These are phyloP conservation scores for Mucor irregularis DNA, from an alignment of 371 early-diverging fungal genomes.

Conservation along the genomic window DNA sequence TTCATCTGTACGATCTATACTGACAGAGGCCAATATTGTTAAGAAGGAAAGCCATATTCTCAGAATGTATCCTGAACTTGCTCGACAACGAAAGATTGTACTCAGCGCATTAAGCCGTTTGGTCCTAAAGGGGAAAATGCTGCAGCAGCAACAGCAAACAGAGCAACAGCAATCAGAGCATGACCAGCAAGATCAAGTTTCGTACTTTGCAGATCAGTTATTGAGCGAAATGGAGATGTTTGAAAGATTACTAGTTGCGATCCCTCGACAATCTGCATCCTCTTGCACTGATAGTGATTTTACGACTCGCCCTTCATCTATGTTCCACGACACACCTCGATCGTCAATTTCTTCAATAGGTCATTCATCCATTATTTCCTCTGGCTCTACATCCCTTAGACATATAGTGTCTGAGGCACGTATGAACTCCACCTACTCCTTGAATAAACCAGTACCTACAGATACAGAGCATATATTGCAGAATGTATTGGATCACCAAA, in stretches of 20 bases:
- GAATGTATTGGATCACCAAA: slow-evolving; percentile 32
- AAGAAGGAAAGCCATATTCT: slow-evolving; percentile 44
- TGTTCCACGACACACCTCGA: slow-evolving; percentile 20
- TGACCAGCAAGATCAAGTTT: slow-evolving; percentile 17
- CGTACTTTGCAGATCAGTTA: slow-evolving; percentile 29
- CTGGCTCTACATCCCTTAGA: slow-evolving; percentile 14
- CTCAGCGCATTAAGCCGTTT: slow-evolving; percentile 39
- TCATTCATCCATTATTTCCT: slow-evolving; percentile 18
- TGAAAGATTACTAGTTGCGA: slow-evolving; percentile 21
- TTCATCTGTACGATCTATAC: slow-evolving; percentile 37
- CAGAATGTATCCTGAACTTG: slow-evolving; percentile 38
- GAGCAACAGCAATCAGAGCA: slow-evolving; percentile 20
- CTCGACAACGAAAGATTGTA: slow-evolving; percentile 39
- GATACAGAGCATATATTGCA: slow-evolving; percentile 35
- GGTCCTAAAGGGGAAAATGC: slow-evolving; percentile 42
- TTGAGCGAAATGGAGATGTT: slow-evolving; percentile 31
- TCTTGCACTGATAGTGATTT: slow-evolving; percentile 6
- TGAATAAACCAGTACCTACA: slow-evolving; percentile 26
- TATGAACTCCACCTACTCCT: slow-evolving; percentile 22
- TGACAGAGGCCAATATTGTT: slow-evolving; percentile 42
- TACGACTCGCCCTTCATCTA: slow-evolving; percentile 12
- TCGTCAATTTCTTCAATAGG: slow-evolving; percentile 26
- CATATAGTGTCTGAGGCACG: slow-evolving; percentile 26
- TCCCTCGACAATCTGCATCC: slow-evolving; percentile 3
- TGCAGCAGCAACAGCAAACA: slow-evolving; percentile 16